These are phyloP conservation scores for Penicillium sp. DNA, from an alignment of 2,329 filamentous ascomycete genomes.

Conservation along the genomic window DNA sequence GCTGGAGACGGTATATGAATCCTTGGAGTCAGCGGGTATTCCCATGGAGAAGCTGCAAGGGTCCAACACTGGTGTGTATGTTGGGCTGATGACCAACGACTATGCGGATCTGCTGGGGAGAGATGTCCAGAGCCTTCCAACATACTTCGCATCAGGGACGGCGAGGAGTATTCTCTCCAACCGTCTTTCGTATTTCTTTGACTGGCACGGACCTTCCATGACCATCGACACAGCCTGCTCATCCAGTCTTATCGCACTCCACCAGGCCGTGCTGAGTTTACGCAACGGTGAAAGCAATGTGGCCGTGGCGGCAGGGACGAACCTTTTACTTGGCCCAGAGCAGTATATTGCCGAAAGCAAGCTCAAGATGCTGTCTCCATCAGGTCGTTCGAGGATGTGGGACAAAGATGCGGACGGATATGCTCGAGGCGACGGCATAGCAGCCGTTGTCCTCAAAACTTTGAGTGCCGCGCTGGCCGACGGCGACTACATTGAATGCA, in stretches of 20 bases:
- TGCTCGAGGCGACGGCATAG: constrained; percentile 57
- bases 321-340: constrained; percentile 33
- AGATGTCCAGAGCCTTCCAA: constrained; percentile 27
- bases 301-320: constrained; percentile 28
- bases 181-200: constrained; percentile 43
- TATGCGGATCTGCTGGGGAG: constrained; percentile 26
- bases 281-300: constrained; percentile 31
- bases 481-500: constrained; percentile 48
- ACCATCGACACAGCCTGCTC: constrained; percentile 53
- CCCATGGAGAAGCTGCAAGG: constrained; percentile 28
- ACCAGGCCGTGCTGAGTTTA: constrained; percentile 37
- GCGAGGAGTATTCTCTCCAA: constrained; percentile 44
- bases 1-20: constrained; percentile 31
- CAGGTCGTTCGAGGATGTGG: constrained; percentile 55
- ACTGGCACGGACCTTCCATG: constrained; percentile 42
- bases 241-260: constrained; percentile 42
- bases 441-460: constrained; percentile 54
- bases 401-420: constrained; percentile 52
- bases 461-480: constrained; percentile 52
- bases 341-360: constrained; percentile 37
- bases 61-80: constrained; percentile 29
- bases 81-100: constrained; percentile 33
- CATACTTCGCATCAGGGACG: constrained; percentile 36
- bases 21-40: constrained; percentile 27
- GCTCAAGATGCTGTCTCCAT: constrained; percentile 52